phyloP scores from a whole-genome alignment of 148 eudicot species.

The Chenopodium quinoa region DNA sequence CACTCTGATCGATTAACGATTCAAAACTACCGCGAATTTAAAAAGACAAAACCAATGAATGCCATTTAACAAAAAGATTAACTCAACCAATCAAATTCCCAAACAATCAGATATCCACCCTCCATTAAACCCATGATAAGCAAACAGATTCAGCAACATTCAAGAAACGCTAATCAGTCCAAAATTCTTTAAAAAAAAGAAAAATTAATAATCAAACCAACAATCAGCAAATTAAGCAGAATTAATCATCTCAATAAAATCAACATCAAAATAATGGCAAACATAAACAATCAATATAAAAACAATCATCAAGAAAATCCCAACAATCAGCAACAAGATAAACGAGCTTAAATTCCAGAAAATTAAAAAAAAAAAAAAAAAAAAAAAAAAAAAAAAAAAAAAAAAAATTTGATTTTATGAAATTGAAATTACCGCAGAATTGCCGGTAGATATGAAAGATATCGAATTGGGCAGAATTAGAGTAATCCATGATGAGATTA shows the following conservation, averaged over 20 bases:
- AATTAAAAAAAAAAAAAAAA: neutral
- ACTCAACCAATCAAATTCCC: neutral
- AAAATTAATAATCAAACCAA: neutral
- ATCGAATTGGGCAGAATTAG: slow-evolving; percentile 19
- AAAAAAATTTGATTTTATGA: neutral
- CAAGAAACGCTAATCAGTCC: neutral
- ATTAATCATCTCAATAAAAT: neutral
- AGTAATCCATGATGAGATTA: slow-evolving; percentile 17
- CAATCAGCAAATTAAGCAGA: neutral
- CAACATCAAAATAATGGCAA: neutral
- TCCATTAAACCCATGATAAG: neutral
- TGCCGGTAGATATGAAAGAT: slow-evolving; percentile 25
- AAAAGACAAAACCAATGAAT: neutral
- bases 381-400: neutral
- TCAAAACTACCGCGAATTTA: neutral
- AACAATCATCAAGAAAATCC: neutral
- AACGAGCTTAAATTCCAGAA: neutral
- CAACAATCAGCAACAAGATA: neutral
- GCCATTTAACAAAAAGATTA: neutral
- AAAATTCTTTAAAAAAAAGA: neutral
- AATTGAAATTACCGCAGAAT: slow-evolving; percentile 20
- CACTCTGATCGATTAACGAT: neutral
- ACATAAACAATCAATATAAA: neutral
- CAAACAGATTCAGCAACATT: neutral
- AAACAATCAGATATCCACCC: neutral